Conservation (phyloP, 306 rosid species). For the Cucumis cinereus region DNA sequence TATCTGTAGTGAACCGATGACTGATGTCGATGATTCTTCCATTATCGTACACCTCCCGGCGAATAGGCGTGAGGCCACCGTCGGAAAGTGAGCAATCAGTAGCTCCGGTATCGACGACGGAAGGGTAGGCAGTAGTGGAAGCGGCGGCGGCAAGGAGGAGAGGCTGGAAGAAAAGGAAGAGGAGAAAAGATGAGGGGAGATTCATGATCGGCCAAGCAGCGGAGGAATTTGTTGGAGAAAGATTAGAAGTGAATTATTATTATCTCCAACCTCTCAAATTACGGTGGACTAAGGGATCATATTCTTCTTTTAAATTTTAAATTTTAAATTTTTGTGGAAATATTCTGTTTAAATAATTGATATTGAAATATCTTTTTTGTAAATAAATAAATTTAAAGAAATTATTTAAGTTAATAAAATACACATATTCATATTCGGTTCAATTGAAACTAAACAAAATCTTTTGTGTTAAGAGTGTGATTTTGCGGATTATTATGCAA, state of each 20-base stretch:
- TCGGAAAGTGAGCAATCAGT: constrained; percentile 17
- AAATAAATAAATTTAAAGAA: too few relatives aligned
- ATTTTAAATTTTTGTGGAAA: too few relatives aligned
- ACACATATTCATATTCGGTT: too few relatives aligned
- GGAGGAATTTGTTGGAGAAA: neutral
- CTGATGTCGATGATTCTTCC: constrained; percentile 46
- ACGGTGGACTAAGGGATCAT: neutral
- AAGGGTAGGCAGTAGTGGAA: constrained; percentile 28
- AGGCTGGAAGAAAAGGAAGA: constrained; percentile 8
- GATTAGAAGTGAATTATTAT: neutral
- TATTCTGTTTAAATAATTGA: too few relatives aligned
- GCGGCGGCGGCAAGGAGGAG: constrained; percentile 10
- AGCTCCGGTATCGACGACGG: constrained; percentile 26
- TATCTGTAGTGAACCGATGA: constrained; percentile 27
- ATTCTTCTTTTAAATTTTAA: too few relatives aligned
- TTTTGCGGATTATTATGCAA: too few relatives aligned
- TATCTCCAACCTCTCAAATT: neutral
- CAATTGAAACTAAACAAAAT: too few relatives aligned
- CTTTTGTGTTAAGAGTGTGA: too few relatives aligned
- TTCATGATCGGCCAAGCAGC: neutral
- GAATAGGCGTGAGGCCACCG: constrained; percentile 30
- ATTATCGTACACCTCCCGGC: constrained; percentile 49
- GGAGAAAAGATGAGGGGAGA: neutral
- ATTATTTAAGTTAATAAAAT: too few relatives aligned
- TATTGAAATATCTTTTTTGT: too few relatives aligned